Evolutionary conservation across 768 basidiomycete genomes (phyloP).

Genomic region (Pleurotus tuber-regium): DNA sequence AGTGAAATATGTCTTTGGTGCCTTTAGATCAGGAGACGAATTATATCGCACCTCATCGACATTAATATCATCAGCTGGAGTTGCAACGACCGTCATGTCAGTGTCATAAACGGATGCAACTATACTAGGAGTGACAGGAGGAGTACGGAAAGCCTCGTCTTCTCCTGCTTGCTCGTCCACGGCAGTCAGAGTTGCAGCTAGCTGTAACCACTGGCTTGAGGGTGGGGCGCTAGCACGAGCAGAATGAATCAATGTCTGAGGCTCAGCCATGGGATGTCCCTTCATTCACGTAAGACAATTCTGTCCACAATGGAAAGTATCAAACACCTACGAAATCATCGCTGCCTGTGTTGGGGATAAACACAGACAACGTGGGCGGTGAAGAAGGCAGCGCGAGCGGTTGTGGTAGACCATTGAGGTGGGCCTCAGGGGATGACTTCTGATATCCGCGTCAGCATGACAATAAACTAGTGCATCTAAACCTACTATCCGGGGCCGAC

Average conservation of each 20-base stretch:
- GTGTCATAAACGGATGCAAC: not conserved
- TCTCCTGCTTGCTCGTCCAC: not conserved
- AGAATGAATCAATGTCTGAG: not conserved
- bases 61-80: not conserved
- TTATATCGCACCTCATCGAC: not conserved
- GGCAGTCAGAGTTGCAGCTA: not conserved
- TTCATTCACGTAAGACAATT: not conserved
- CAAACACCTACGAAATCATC: not conserved
- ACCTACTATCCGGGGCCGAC: too few relatives aligned
- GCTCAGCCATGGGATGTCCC: not conserved
- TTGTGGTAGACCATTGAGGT: too few relatives aligned
- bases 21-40: not conserved
- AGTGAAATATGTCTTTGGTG: not conserved
- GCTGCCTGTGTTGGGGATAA: too few relatives aligned
- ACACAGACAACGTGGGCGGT: too few relatives aligned
- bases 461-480: too few relatives aligned
- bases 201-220: not conserved
- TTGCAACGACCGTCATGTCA: not conserved
- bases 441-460: too few relatives aligned
- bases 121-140: not conserved
- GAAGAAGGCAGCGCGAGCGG: too few relatives aligned
- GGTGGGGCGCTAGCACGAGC: not conserved
- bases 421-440: too few relatives aligned
- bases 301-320: not conserved
- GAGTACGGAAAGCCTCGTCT: not conserved